Evolutionary conservation across 495 filamentous ascomycete genomes (phyloP).

Genomic region (Entonaema liquescens): DNA sequence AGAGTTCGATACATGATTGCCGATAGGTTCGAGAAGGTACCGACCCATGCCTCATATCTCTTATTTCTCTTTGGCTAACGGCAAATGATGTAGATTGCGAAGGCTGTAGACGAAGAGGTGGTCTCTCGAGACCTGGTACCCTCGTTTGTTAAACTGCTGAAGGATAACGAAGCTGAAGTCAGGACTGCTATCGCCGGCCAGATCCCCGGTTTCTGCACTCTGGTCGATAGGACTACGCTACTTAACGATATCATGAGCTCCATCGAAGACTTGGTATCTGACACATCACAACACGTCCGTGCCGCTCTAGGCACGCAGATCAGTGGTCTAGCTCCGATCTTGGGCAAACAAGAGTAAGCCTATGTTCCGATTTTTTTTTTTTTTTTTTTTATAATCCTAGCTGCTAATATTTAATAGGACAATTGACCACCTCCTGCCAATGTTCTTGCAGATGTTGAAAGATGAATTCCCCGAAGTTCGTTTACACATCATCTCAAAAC

Average conservation of each 20-base stretch:
- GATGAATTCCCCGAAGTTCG: constrained; percentile 98
- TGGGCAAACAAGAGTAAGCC: constrained; percentile 95
- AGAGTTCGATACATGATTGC: constrained; percentile 99
- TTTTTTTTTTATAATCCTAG: constrained; percentile 1
- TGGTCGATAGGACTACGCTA: constrained; percentile 86
- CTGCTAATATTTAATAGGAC: constrained; percentile 64
- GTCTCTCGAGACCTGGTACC: constrained; percentile 92
- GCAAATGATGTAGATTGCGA: constrained; percentile 76
- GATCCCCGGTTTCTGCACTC: constrained; percentile 92
- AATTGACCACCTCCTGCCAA: constrained; percentile 93
- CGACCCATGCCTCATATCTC: background rate
- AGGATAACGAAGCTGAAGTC: constrained; percentile 97
- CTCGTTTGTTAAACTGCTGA: constrained; percentile 95
- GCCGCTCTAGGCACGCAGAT: constrained; percentile 96
- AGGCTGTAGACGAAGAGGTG: constrained; percentile 97
- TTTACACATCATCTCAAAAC: constrained; percentile 97
- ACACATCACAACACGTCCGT: constrained; percentile 95
- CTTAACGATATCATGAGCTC: constrained; percentile 97
- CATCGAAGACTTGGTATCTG: constrained; percentile 94
- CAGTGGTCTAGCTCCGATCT: constrained; percentile 93
- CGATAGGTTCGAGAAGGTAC: constrained; percentile 95
- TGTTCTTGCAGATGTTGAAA: constrained; percentile 99
- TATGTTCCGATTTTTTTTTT: background rate
- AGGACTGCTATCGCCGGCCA: constrained; percentile 96
- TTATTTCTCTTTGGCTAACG: constrained; percentile 23